A percentile compares a stretch with the other conserved stretches of the same genome.
These are phyloP conservation scores for Pythium periplocum DNA, from an alignment of 352 stramenopile species.

Conservation along the genomic window DNA sequence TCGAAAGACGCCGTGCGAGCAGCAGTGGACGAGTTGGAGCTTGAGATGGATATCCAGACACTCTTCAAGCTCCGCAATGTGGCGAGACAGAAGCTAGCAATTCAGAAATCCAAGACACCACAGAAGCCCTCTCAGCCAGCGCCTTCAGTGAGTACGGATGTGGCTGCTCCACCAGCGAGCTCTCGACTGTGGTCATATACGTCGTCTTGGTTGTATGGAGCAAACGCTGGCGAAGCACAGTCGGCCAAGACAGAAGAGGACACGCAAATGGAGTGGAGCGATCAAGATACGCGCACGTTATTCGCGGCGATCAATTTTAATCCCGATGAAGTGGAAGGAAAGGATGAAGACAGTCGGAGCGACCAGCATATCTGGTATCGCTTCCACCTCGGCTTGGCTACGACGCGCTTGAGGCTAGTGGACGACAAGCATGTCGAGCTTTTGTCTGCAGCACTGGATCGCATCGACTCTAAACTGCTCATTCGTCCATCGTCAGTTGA, in stretches of 20 bases:
- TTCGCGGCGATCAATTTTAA: constrained; percentile 83
- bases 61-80: constrained; percentile 52
- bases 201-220: constrained; percentile 43
- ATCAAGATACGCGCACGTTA: constrained; percentile 77
- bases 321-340: constrained; percentile 27
- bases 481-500: constrained; percentile 63
- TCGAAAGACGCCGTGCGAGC: constrained; percentile 39
- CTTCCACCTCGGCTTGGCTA: constrained; percentile 54
- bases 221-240: not conserved
- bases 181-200: constrained; percentile 70
- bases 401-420: constrained; percentile 48
- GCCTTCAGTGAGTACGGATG: not conserved
- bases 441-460: constrained; percentile 38
- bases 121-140: constrained; percentile 17
- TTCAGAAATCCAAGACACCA: constrained; percentile 26
- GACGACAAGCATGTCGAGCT: constrained; percentile 19
- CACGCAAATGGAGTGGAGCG: constrained; percentile 62
- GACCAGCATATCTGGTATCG: constrained; percentile 74
- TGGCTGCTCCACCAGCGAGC: constrained; percentile 24
- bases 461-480: constrained; percentile 69
- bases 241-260: not conserved
- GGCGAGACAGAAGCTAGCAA: constrained; percentile 39
- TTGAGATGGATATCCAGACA: constrained; percentile 63
- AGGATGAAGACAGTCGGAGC: constrained; percentile 8
- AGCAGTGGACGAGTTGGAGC: constrained; percentile 66